phyloP scores from a whole-genome alignment of 1,139 yeast genomes.

The Kodamaea plutei region DNA sequence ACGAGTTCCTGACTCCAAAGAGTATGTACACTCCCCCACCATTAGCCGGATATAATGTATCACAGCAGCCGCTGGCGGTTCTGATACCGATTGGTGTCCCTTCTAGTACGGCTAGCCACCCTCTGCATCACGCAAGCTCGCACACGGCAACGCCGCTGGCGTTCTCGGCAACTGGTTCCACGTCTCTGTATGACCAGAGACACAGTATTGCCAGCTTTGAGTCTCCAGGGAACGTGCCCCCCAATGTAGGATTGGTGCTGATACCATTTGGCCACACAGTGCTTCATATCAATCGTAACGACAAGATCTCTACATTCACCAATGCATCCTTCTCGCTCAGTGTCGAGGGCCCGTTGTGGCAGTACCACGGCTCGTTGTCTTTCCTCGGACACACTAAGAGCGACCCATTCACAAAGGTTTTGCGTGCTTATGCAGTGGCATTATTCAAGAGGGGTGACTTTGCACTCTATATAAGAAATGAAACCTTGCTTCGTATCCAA shows the following conservation, averaged over 20 bases:
- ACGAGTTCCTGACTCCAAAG: neutral
- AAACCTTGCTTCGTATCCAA: constrained; percentile 7
- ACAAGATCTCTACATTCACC: constrained; percentile 32
- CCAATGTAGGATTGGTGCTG: constrained; percentile 3
- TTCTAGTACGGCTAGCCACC: neutral
- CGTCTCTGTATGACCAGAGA: neutral
- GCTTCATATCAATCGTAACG: constrained; percentile 33
- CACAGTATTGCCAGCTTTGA: constrained; percentile 1
- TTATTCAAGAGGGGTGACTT: constrained; percentile 36
- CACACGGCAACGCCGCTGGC: constrained; percentile 1
- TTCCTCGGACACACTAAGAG: constrained; percentile 42
- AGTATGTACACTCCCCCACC: constrained; percentile 1
- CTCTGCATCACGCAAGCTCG: neutral
- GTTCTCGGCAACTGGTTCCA: constrained; percentile 3
- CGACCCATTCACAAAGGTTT: constrained; percentile 38
- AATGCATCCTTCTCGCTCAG: constrained; percentile 35
- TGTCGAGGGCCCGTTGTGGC: constrained; percentile 39
- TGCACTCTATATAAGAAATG: constrained; percentile 27
- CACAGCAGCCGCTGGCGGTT: neutral
- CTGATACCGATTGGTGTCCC: too few species aligned
- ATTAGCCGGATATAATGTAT: neutral
- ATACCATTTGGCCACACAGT: constrained; percentile 33
- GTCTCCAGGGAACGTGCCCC: constrained; percentile 1
- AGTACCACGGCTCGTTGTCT: constrained; percentile 41
- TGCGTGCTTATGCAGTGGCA: constrained; percentile 35